Evolutionary conservation across 148 eudicot species (phyloP), one percentile per base, ranked within the genome.

Genomic region (Fagopyrum tataricum): DNA sequence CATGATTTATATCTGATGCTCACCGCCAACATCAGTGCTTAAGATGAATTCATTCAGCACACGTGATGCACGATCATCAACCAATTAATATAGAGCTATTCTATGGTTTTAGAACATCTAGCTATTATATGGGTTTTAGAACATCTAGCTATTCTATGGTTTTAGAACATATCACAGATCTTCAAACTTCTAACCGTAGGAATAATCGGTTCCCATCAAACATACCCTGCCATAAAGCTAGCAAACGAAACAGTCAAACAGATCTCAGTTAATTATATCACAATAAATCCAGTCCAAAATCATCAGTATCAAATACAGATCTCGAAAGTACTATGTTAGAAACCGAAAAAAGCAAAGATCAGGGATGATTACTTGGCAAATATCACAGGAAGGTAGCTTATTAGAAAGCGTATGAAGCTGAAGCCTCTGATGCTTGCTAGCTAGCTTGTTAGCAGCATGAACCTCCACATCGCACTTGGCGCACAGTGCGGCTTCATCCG

Each of bases 381-480:
- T 95, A 51, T 95, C 99, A 88, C 98, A 95, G 24, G 87, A 82
- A 74, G 99, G 99, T 15, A 88, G 93, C 67, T 91, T 95, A 62
- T 76, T 85, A 69, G 97, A 85, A 68, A 91, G 89, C 48, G 67
- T 74, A 7, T 95, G 81, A 47, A 95, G 92, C 31, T 85, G 89
- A 21, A 95, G 84, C 80, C 99, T 91, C 64, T 91, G 97, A 77
- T 95, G 99, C 78, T 95, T 95, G 81, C 97, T 90, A n/a, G 99
- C 97, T 17, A 95, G 89, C 84, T 95, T 95, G 66, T 95, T 95
- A 4, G 99, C 99, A 4, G 99, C 97, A 79, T 95, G 99, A 31
- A 95, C 87, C 80, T 95, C 93, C 4, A 84, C 75, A 48, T 95
- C 99, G 78, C 99, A 95, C 56, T 86, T 88, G 0, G 82, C 91